These are phyloP conservation scores for Backusella macrospora DNA, from an alignment of 192 early-diverging fungal genomes.

Conservation along the genomic window DNA sequence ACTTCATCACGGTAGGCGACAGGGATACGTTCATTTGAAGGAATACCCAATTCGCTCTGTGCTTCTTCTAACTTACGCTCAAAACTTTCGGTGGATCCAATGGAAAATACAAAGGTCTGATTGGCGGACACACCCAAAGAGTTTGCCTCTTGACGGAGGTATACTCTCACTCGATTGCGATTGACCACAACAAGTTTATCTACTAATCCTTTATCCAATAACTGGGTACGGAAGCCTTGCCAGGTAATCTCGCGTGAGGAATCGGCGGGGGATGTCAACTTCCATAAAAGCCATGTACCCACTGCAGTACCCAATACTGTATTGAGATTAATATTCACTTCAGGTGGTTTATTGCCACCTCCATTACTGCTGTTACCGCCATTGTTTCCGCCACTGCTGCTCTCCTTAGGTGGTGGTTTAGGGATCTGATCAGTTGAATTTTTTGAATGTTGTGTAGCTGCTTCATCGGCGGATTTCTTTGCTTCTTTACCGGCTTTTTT, in stretches of 20 bases:
- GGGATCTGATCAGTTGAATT: constrained; percentile 28
- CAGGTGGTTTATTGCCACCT: constrained; percentile 25
- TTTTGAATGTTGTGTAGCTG: constrained; percentile 29
- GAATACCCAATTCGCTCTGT: constrained; percentile 90
- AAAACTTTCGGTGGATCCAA: constrained; percentile 94
- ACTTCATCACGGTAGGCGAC: constrained; percentile 90
- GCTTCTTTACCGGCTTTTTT: constrained; percentile 41
- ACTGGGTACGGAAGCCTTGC: constrained; percentile 88
- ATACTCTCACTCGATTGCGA: constrained; percentile 80
- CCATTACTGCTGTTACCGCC: not conserved
- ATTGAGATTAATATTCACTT: constrained; percentile 48
- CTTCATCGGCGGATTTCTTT: constrained; percentile 41
- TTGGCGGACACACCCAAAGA: constrained; percentile 36
- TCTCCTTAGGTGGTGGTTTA: too few species aligned
- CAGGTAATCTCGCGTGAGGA: constrained; percentile 81
- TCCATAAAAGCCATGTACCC: constrained; percentile 55
- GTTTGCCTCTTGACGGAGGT: constrained; percentile 69
- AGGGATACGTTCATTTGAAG: constrained; percentile 86
- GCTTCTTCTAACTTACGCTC: constrained; percentile 89
- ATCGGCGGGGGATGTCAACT: constrained; percentile 48
- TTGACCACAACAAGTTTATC: constrained; percentile 90
- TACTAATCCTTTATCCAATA: constrained; percentile 92
- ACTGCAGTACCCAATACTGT: constrained; percentile 47
- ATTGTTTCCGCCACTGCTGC: not conserved
- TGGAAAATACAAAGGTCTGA: constrained; percentile 78